Conservation (phyloP, 257 asterid genomes). For the Scutellaria baicalensis region DNA sequence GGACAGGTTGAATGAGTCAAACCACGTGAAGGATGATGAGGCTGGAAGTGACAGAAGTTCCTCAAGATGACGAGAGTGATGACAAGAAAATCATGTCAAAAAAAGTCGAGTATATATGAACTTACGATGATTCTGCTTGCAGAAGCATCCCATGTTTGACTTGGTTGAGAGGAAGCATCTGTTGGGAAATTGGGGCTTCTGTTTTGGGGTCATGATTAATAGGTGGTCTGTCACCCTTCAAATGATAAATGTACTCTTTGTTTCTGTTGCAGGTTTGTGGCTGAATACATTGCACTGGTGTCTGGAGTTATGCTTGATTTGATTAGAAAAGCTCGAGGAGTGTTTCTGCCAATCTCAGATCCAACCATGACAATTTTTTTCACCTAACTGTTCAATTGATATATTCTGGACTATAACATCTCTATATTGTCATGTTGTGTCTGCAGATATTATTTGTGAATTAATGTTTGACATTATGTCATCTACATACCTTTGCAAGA, state of each 20-base stretch:
- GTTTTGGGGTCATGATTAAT: slow-evolving; percentile 27
- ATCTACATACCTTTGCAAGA: slow-evolving; percentile 15
- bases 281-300: slow-evolving; percentile 28
- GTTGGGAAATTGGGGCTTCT: slow-evolving; percentile 21
- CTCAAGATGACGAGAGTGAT: not conserved
- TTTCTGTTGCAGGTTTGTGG: slow-evolving; percentile 71
- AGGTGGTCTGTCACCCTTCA: slow-evolving; percentile 31
- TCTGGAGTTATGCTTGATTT: slow-evolving; percentile 43
- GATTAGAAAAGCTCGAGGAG: slow-evolving; percentile 31
- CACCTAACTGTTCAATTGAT: slow-evolving; percentile 51
- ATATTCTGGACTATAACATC: slow-evolving; percentile 58
- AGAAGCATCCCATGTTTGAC: slow-evolving; percentile 24
- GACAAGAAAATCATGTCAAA: slow-evolving; percentile 11
- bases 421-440: slow-evolving; percentile 33
- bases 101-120: slow-evolving; percentile 14
- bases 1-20: slow-evolving; percentile 21
- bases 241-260: slow-evolving; percentile 38
- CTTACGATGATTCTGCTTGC: slow-evolving; percentile 19
- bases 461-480: slow-evolving; percentile 6
- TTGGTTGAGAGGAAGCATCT: slow-evolving; percentile 18
- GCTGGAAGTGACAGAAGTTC: slow-evolving; percentile 18
- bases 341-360: slow-evolving; percentile 35
- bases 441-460: slow-evolving; percentile 11
- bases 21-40: slow-evolving; percentile 21
- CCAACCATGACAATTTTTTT: slow-evolving; percentile 44